Conservation (phyloP, 2,329 filamentous ascomycete genomes). For the Epichloe gansuensis region DNA sequence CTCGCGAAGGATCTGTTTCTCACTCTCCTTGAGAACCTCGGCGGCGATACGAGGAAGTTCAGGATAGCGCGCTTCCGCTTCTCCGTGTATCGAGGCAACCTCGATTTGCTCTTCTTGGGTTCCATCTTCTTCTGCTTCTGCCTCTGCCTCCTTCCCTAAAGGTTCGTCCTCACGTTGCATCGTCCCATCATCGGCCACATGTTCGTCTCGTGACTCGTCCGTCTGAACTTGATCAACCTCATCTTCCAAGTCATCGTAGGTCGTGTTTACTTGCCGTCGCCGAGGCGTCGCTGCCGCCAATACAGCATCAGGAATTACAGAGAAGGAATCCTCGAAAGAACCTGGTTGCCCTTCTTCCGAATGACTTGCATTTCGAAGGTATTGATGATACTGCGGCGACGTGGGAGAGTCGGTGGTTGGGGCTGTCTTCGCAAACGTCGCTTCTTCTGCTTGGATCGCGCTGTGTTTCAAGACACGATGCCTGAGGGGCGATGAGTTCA, state of each 20-base stretch:
- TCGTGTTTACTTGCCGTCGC: constrained; percentile 9
- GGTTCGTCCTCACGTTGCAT: background rate
- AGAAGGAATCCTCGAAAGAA: constrained; percentile 43
- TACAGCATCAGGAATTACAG: constrained; percentile 39
- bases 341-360: constrained; percentile 19
- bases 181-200: background rate
- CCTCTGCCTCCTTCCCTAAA: background rate
- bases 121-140: background rate
- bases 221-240: background rate
- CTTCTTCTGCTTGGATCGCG: constrained; percentile 13
- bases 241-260: constrained; percentile 6
- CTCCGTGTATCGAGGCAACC: background rate
- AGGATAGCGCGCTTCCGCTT: background rate
- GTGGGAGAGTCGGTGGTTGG: background rate
- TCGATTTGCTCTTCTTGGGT: background rate
- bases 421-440: background rate
- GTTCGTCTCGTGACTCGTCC: background rate
- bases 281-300: constrained; percentile 36
- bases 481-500: constrained; percentile 18
- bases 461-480: constrained; percentile 21
- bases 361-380: constrained; percentile 4
- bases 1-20: background rate
- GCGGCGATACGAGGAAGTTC: background rate
- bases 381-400: constrained; percentile 3
- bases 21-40: background rate